Evolutionary conservation across 2,329 filamentous ascomycete species (phyloP), one percentile per base, ranked within the genome.

Genomic region (Colletotrichum chlorophyti): DNA sequence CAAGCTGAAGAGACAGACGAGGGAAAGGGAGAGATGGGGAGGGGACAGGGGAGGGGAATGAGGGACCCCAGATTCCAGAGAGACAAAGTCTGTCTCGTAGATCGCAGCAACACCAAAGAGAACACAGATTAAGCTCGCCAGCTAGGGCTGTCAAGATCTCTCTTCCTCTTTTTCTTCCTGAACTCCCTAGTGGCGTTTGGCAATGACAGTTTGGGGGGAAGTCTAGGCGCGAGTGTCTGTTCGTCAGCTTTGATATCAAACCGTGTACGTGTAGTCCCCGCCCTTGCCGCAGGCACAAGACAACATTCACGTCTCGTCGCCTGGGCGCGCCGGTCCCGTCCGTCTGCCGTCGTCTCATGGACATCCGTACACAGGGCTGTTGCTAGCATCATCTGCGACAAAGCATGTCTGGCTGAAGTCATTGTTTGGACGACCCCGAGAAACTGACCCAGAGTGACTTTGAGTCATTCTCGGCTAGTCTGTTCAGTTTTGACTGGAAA

Each of bases 361-460:
- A 31, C 21, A 11, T 19, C 15, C 21, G 12, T 23, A 15, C 35
- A n/a, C n/a, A n/a, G n/a, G 51, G 37, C 23, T 26, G 29, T 40
- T 54, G 55, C 37, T 50, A 59, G 27, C 24, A 19, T n/a, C 12
- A 31, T 27, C 50, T 59, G 50, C 42, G 35, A 59, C 50, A 21
- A 6, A 27, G 14, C 26, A 17, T 42, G 50, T 59, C 35, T 48
- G 32, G 32, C 42, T n/a, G 23, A 17, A n/a, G 41, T 47, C 53
- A 27, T 40, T 32, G 21, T 46, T 46, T 53, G 40, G 53, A 58
- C 15, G 48, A n/a, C 32, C 27, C 26, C 21, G 34, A 52, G 15
- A 32, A 37, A 11, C 32, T 26, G 15, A 11, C 35, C n/a, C n/a
- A n/a, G n/a, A 40, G 31, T 19, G 31, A 21, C 19, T 26, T 38